Base-by-base conservation (phyloP, 2,329 filamentous ascomycete genomes). In the Colletotrichum limetticola region DNA sequence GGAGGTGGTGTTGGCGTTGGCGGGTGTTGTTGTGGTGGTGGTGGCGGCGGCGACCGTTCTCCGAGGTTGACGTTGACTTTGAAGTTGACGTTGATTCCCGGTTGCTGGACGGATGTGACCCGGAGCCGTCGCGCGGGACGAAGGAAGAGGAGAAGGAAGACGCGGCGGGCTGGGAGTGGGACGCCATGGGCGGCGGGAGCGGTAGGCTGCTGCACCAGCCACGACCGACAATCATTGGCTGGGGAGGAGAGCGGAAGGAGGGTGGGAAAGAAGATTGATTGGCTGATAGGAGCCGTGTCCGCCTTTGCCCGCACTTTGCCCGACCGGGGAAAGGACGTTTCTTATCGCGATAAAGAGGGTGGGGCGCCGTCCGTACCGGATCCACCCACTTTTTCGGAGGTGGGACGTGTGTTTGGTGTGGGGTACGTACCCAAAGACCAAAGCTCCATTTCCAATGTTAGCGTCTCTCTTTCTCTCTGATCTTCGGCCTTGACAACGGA, bases 401-500 rank as follows among this genome's bases (percentile, higher is more conserved):
- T 64, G 61, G 37, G 61, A 64, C 62, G 32, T 42, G 62, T 56
- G 52, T 32, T 56, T 14, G 37, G 14, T 42, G 37, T 19, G 30
- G 62, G 49, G 6, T 37, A 70, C 66, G 66, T 70, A 66, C 49
- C 16, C 12, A 4, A 16, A 16, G 22, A 11, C 22, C 59, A 28
- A 28, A 69, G 56, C 42, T 73, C 66, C 67, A 64, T 61, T 61
- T 52, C 59, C 22, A 19, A 52, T 66, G 55, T 73, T 71, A 73
- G 71, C 61, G 71, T 61, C 32, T 65, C 49, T 61, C 8, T 30
- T 2, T 30, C 37, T 42, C 32, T 35, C 37, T 42, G 71, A 70
- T 70, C 66, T 30, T 66, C 66, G 60, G 55, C 35, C 56, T 70
- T 49, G 66, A 73, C 60, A 71, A 73, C 71, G 71, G 67, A 73